Base-by-base conservation (phyloP, 202 grass and related monocot species). In the Hordeum pubiflorum region DNA sequence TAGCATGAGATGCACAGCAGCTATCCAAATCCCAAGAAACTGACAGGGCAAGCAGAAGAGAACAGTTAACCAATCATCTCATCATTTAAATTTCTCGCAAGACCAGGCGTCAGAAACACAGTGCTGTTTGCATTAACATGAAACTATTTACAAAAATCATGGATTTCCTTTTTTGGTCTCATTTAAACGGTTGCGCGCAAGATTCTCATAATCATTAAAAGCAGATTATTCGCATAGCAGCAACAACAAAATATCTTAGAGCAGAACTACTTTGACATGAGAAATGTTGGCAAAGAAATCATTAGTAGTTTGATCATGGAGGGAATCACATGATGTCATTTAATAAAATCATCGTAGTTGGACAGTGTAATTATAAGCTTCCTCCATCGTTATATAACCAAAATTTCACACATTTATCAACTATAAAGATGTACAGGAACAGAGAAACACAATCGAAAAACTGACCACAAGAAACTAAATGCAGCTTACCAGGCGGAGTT, bases 401-500 rank as follows among this genome's bases (percentile, higher is more conserved):
- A 48, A 48, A 48, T 48, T 48, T 48, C 44, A 48, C 43, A 46
- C 44, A 17, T 48, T 15, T 48, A 48, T 48, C 44, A 48, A 48
- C 44, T 48, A 48, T 48, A 48, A 48, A 48, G 6, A 37, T 37
- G 44, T 48, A 48, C 44, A 48, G 44, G 44, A 48, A 48, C 44
- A 48, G 44, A 48, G 44, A 48, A 17, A 48, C 44, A 48, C 44
- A 48, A 48, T 48, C 4, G 5, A 48, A 48, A 48, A 48, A 48
- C 44, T 48, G 44, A 17, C 44, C 44, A 48, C 44, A 48, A 17
- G 13, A 48, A 48, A 48, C 44, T 48, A 48, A 48, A 48, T 48
- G 44, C 44, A 48, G 63, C 83, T 81, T 91, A 99, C 96, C 89
- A 91, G 34, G 20, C 92, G 90, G 55, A 99, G 92, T 80, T 91